Evolutionary conservation across 257 asterid species (phyloP).

Genomic region (Striga asiatica): DNA sequence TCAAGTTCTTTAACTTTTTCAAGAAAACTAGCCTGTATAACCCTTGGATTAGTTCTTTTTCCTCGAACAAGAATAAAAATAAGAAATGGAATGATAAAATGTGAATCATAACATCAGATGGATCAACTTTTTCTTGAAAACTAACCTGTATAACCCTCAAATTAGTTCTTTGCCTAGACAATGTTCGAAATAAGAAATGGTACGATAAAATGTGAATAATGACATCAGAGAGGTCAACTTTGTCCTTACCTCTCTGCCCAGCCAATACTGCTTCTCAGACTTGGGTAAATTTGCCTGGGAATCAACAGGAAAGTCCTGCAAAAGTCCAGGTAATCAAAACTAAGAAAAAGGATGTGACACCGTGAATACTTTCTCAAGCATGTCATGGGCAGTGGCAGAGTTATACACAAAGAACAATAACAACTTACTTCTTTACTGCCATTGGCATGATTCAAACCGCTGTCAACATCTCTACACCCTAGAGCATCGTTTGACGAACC

Average conservation of each 20-base stretch:
- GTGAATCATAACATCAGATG: not conserved
- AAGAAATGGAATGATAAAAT: conserved; percentile 6
- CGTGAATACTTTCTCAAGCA: conserved; percentile 5
- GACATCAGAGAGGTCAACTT: conserved; percentile 6
- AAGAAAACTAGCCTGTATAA: conserved; percentile 32
- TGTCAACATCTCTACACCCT: conserved; percentile 14
- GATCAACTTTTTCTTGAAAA: conserved; percentile 24
- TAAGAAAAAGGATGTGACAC: not conserved
- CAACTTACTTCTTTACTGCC: conserved; percentile 32
- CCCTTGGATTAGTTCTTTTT: conserved; percentile 22
- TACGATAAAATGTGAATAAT: not conserved
- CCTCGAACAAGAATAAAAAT: conserved; percentile 3
- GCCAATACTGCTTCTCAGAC: conserved; percentile 26
- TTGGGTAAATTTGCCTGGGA: conserved; percentile 26
- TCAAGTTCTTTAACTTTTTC: conserved; percentile 33
- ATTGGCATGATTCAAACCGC: conserved; percentile 22
- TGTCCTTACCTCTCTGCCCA: conserved; percentile 39
- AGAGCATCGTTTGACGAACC: conserved; percentile 15
- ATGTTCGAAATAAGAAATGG: conserved; percentile 6
- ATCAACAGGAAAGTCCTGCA: conserved; percentile 1
- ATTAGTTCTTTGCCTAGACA: conserved; percentile 19
- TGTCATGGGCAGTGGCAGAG: conserved; percentile 1
- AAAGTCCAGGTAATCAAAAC: not conserved
- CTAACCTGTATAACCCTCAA: conserved; percentile 30
- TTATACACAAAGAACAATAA: conserved; percentile 1